Evolutionary conservation across 768 basidiomycete genomes (phyloP).

Genomic region (Leccinum subtestaceum): DNA sequence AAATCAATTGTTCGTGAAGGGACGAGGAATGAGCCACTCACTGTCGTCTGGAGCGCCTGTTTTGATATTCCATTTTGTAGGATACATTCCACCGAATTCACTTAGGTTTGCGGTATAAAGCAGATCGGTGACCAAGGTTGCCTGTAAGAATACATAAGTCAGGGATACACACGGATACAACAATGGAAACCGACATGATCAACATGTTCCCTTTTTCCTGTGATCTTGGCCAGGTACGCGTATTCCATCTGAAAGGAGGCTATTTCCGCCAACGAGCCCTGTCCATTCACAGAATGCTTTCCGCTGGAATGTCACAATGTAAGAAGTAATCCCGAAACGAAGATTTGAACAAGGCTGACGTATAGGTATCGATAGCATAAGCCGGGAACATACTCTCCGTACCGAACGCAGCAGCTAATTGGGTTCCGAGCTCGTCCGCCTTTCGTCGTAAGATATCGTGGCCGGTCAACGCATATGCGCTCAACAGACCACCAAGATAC

Average conservation of each 20-base stretch:
- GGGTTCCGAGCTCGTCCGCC: conserved; percentile 72
- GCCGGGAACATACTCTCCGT: conserved; percentile 67
- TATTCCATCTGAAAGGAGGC: conserved; percentile 82
- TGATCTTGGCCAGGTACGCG: conserved; percentile 76
- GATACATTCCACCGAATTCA: conserved; percentile 58
- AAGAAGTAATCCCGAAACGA: background rate
- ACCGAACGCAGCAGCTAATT: conserved; percentile 68
- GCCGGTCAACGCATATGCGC: conserved; percentile 73
- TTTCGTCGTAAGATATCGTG: conserved; percentile 60
- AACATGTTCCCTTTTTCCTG: conserved; percentile 64
- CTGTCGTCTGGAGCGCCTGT: conserved; percentile 44
- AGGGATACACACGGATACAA: background rate
- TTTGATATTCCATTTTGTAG: conserved; percentile 52
- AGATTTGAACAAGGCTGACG: conserved; percentile 32
- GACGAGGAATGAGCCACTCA: conserved; percentile 32
- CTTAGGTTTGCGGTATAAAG: conserved; percentile 46
- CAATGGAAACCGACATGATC: conserved; percentile 43
- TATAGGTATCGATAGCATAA: conserved; percentile 65
- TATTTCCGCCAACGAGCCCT: conserved; percentile 67
- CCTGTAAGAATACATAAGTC: conserved; percentile 34
- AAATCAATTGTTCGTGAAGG: background rate
- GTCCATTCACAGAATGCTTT: background rate
- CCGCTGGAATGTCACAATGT: background rate
- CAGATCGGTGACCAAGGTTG: conserved; percentile 44
- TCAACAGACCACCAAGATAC: conserved; percentile 83